These are phyloP conservation scores for Neonectria punicea DNA, from an alignment of 2,329 filamentous ascomycete species.

Conservation along the genomic window DNA sequence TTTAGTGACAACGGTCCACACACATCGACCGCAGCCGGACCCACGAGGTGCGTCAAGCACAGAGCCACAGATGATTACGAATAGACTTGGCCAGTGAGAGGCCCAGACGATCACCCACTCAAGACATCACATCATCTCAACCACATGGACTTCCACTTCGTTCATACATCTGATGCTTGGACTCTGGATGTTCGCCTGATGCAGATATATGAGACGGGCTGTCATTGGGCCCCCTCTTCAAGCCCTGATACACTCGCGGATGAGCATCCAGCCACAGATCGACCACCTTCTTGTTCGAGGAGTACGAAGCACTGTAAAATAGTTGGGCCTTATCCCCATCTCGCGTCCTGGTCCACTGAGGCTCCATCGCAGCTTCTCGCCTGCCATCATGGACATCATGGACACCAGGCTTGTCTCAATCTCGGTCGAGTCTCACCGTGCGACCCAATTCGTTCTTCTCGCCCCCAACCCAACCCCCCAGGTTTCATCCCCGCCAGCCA, in stretches of 20 bases:
- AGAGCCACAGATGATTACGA: neutral
- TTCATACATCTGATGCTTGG: neutral
- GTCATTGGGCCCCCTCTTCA: neutral
- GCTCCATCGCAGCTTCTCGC: constrained; percentile 31
- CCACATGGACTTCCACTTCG: neutral
- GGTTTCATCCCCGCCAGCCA: constrained; percentile 3
- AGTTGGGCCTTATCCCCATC: neutral
- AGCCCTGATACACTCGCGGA: neutral
- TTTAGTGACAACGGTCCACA: constrained; percentile 4
- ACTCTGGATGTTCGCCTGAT: neutral
- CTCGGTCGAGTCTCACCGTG: constrained; percentile 9
- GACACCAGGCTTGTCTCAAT: constrained; percentile 20
- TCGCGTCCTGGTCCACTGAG: constrained; percentile 9
- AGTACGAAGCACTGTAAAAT: neutral
- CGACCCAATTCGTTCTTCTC: neutral
- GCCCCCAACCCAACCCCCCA: neutral
- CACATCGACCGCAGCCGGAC: neutral
- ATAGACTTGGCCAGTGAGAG: neutral
- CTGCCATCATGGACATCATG: constrained; percentile 21
- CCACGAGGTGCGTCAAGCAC: constrained; percentile 3
- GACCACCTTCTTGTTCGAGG: neutral
- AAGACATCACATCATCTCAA: neutral
- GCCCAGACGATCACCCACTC: neutral
- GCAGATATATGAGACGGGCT: neutral
- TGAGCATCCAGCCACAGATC: neutral